Evolutionary conservation across 1,139 yeast genomes (phyloP).

Genomic region (Candida freyschussii): DNA sequence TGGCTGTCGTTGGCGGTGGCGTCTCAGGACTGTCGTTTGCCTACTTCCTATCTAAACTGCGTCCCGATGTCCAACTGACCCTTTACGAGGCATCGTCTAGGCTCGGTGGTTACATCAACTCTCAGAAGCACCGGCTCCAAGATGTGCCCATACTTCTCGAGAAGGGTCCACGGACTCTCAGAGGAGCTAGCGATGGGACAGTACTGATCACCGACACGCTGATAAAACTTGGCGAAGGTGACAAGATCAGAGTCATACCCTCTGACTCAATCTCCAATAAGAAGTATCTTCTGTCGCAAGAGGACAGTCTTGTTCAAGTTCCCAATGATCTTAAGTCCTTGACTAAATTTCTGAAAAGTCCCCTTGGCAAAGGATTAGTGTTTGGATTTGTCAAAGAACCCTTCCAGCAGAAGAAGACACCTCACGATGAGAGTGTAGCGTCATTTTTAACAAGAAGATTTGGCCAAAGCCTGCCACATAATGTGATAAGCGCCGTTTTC

Average conservation of each 20-base stretch:
- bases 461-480: conserved; percentile 52
- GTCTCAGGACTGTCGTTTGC: conserved; percentile 80
- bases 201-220: conserved; percentile 56
- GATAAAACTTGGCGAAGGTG: conserved; percentile 36
- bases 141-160: conserved; percentile 41
- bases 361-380: conserved; percentile 39
- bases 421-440: conserved; percentile 66
- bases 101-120: conserved; percentile 79
- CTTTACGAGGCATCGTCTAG: conserved; percentile 51
- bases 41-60: conserved; percentile 59
- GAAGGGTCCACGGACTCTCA: conserved; percentile 71
- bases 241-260: conserved; percentile 46
- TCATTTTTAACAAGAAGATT: conserved; percentile 66
- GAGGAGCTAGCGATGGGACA: conserved; percentile 68
- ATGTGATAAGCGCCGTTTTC: conserved; percentile 72
- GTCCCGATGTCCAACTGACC: conserved; percentile 68
- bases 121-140: conserved; percentile 29
- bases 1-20: conserved; percentile 82
- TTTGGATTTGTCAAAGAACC: conserved; percentile 35
- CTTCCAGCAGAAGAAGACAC: conserved; percentile 25
- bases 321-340: conserved; percentile 43
- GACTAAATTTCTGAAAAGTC: conserved; percentile 39
- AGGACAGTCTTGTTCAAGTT: conserved; percentile 42
- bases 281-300: conserved; percentile 49
- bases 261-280: conserved; percentile 51